phyloP scores from a whole-genome alignment of 1,284 basidiomycete species.

The Leccinum brunneo-olivaceum region DNA sequence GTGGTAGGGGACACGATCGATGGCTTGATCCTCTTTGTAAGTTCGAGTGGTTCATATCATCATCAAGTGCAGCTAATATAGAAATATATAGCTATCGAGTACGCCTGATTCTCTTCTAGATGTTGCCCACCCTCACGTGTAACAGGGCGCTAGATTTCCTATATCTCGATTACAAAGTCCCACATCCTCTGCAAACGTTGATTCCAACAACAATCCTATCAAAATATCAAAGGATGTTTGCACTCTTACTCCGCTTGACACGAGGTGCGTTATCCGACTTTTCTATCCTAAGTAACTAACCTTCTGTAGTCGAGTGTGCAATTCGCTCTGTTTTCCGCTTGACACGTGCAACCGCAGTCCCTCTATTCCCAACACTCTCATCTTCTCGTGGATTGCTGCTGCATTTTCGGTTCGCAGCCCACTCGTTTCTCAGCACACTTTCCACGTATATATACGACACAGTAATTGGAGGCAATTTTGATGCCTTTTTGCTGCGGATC shows the following conservation, averaged over 20 bases:
- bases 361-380: conserved; percentile 56
- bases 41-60: conserved; percentile 24
- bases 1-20: conserved; percentile 55
- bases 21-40: conserved; percentile 76
- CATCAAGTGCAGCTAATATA: conserved; percentile 9
- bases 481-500: conserved; percentile 52
- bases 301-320: conserved; percentile 59
- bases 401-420: conserved; percentile 67
- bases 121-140: conserved; percentile 42
- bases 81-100: conserved; percentile 22
- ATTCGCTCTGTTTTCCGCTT: conserved; percentile 61
- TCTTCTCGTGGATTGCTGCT: conserved; percentile 48
- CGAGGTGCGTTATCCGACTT: conserved; percentile 45
- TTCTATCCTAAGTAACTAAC: conserved; percentile 3
- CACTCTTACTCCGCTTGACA: conserved; percentile 69
- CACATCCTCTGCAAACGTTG: conserved; percentile 61
- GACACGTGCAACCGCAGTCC: conserved; percentile 36
- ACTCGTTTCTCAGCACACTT: conserved; percentile 61
- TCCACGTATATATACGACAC: conserved; percentile 70
- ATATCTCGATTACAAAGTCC: conserved; percentile 81
- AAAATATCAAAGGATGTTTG: conserved; percentile 82
- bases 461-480: conserved; percentile 70
- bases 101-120: conserved; percentile 32
- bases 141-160: conserved; percentile 78
- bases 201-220: conserved; percentile 64